phyloP scores from a whole-genome alignment of 2,329 filamentous ascomycete genomes.

The Chalara sp. region DNA sequence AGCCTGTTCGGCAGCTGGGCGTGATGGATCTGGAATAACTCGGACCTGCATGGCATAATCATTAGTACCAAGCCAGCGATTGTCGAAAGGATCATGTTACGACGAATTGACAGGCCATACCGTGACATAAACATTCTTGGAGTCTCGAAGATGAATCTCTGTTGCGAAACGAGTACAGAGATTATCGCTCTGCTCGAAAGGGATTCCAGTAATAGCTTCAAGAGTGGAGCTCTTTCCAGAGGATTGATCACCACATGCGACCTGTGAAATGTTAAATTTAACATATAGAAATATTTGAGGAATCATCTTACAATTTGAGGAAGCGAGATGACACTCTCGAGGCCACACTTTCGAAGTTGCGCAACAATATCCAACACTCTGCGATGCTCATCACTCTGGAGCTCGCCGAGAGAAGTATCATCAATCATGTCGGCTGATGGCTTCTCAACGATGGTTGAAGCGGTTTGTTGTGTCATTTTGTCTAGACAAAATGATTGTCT shows the following conservation, averaged over 20 bases:
- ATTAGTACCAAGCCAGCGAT: conserved; percentile 18
- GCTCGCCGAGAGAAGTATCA: conserved; percentile 13
- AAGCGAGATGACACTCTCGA: conserved; percentile 36
- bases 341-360: conserved; percentile 44
- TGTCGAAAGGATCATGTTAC: conserved; percentile 40
- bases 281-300: not conserved
- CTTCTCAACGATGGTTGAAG: no score
- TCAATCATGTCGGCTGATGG: no score
- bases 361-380: conserved; percentile 51
- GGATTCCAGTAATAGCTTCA: conserved; percentile 55
- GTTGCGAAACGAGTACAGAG: conserved; percentile 53
- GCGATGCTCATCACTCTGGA: conserved; percentile 43
- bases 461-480: no score
- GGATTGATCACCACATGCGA: conserved; percentile 59
- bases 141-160: conserved; percentile 27
- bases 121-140: not conserved
- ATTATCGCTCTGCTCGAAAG: conserved; percentile 52
- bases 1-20: conserved; percentile 38
- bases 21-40: no score
- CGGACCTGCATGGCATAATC: no score
- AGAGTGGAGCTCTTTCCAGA: conserved; percentile 58
- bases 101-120: not conserved
- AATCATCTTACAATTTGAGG: not conserved
- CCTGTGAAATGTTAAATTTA: conserved; percentile 49
- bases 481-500: no score